Base-by-base conservation (phyloP, 495 filamentous ascomycete genomes). In the Aspergillus bridgeri region DNA sequence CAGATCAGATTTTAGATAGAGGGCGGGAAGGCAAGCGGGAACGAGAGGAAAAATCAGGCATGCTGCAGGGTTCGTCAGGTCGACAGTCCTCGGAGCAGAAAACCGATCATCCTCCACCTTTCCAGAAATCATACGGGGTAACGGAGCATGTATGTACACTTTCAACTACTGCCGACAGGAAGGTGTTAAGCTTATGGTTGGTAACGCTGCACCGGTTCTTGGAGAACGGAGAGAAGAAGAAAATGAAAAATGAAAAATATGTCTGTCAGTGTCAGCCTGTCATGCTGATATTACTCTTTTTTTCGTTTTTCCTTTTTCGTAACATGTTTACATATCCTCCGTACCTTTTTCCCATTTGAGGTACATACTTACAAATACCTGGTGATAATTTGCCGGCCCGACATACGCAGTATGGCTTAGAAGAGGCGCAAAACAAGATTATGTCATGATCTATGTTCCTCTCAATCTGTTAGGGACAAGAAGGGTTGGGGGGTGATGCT, bases 1-100 rank as follows among this genome's bases (percentile, higher is more conserved):
- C 24, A 29, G 48, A 53, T 49, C 33, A 38, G 33, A 38, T 38
- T 38, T 38, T 38, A 38, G 33, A 38, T 38, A 38, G 33, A 38
- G 17, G 17, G 45, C 19, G 45, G 45, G 45, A 23, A 38, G 13
- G 45, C 19, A 18, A 17, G 17, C 13, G 19, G 45, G 45, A 20
- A 20, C 13, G 53, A 24, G 43, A 47, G 57, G 44, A 27, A 48
- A 29, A 48, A 65, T 65, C 59, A 60, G 57, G 58, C 54, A 53
- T 48, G 46, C 56, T 59, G 59, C 62, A 59, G 62, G 56, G 62
- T 54, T 56, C 56, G 47, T 53, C 53, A 56, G 58, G 33, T 13
- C 9, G 62, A 59, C 45, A 8, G 18, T 47, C 22, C 3, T 47
- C 42, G 38, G 20, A 21, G 21, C 42, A 21, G 22, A 23, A 13